phyloP scores from a whole-genome alignment of 371 early-diverging fungal species.

The Mortierella sp. region DNA sequence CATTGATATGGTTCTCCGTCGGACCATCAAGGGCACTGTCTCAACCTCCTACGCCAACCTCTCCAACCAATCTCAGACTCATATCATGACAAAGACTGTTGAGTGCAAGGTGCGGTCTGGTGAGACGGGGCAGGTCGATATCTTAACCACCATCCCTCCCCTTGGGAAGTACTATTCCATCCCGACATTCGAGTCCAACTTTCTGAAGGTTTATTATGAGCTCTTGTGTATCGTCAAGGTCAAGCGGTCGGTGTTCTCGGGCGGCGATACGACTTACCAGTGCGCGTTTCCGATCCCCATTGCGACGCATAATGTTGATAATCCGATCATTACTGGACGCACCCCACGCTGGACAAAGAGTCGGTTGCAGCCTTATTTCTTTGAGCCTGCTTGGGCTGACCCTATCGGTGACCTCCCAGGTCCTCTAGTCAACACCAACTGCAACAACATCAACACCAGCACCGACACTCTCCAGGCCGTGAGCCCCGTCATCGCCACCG shows the following conservation, averaged over 20 bases:
- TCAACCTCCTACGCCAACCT: conserved; percentile 50
- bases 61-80: conserved; percentile 35
- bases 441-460: not conserved
- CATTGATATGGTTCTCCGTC: conserved; percentile 45
- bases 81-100: conserved; percentile 49
- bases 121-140: conserved; percentile 49
- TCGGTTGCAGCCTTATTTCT: conserved; percentile 55
- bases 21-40: conserved; percentile 41
- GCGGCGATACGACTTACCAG: conserved; percentile 47
- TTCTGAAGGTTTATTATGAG: conserved; percentile 55
- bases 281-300: conserved; percentile 49
- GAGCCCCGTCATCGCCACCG: not conserved
- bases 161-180: conserved; percentile 32
- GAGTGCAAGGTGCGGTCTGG: conserved; percentile 53
- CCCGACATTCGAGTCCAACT: conserved; percentile 57
- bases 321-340: conserved; percentile 49
- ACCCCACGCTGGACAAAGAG: conserved; percentile 57
- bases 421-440: not conserved
- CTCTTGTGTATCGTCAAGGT: conserved; percentile 39
- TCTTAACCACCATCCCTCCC: conserved; percentile 52
- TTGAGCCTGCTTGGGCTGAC: conserved; percentile 36
- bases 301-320: conserved; percentile 55
- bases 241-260: conserved; percentile 53
- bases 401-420: conserved; percentile 50
- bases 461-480: not conserved